Base-by-base conservation (phyloP, 805 yeast genomes). In the Kuraishia borneana region DNA sequence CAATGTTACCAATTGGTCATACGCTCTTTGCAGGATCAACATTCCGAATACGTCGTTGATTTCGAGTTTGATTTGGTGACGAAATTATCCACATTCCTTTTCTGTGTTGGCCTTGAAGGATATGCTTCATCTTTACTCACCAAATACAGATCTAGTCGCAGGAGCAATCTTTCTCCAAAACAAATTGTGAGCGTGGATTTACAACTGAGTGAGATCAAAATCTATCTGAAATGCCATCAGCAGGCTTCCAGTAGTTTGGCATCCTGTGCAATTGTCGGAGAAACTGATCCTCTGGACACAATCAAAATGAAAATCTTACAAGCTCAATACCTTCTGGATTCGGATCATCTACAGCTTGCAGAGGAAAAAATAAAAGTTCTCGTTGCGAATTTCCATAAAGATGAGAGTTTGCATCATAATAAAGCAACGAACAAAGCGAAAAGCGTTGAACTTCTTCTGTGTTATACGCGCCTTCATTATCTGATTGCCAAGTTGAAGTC, bases 381-480 rank as follows among this genome's bases (percentile, higher is more conserved):
- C 5, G 32, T 46, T 10, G 42, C 38, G 5, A 42, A 50, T 9
- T 42, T 61, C 16, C 29, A 37, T 2, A 42, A 55, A 3, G 52
- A 54, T 28, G 54, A 51, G 2, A 60, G 56, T 13, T 58, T 59
- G 35, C 42, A 46, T 26, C 36, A 59, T 18, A 33, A 36, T 2
- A 42, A 40, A n/a, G 53, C 48, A 29, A 13, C 39, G 3, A 39
- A 35, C 32, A 48, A 46, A 30, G 30, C 31, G 18, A 30, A 35
- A 8, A 46, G 43, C 2, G 33, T 45, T 21, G 38, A 36, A 2
- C 26, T 48, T 6, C 34, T 56, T 7, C 29, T 52, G 13, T 5
- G 58, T 2, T 36, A 66, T 13, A 58, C 68, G 1, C 49, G 45
- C 30, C 56, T 67, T 34, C 68, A 65, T 29, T 34, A 44, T 18